A percentile compares a stretch with the other conserved stretches of the same genome.
Conservation (phyloP, 2,329 filamentous ascomycete genomes). For the Diaporthe capsici region DNA sequence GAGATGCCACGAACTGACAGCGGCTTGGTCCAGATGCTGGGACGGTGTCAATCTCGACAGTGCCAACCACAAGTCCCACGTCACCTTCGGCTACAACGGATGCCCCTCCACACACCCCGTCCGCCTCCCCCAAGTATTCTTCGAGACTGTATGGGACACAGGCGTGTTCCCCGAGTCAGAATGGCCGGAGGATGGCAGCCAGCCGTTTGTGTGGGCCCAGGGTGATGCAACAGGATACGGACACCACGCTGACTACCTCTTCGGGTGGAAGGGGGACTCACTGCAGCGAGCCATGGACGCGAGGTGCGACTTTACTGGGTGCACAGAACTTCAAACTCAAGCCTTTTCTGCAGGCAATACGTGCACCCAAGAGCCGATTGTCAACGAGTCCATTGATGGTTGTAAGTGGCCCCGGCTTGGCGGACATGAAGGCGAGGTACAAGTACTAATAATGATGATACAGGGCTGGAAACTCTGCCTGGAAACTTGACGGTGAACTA, state of each 20-base stretch:
- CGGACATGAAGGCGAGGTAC: not conserved
- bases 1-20: not conserved
- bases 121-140: conserved; percentile 47
- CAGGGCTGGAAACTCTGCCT: conserved; percentile 25
- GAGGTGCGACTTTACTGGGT: conserved; percentile 41
- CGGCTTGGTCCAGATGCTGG: conserved; percentile 59
- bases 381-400: conserved; percentile 44
- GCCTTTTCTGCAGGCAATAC: conserved; percentile 41
- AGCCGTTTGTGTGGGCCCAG: conserved; percentile 50
- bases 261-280: conserved; percentile 53
- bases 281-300: conserved; percentile 48
- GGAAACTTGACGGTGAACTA: conserved; percentile 26
- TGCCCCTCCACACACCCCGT: conserved; percentile 47
- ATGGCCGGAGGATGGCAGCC: conserved; percentile 50
- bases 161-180: conserved; percentile 41
- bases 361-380: conserved; percentile 44
- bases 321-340: conserved; percentile 45
- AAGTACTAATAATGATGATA: not conserved
- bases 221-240: conserved; percentile 53
- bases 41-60: conserved; percentile 65
- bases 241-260: conserved; percentile 57
- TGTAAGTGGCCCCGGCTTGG: conserved; percentile 41
- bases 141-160: conserved; percentile 48
- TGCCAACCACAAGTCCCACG: conserved; percentile 56
- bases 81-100: conserved; percentile 61